Evolutionary conservation across 202 grass and related monocot species (phyloP).

Genomic region (Schoenoplectus triqueter): DNA sequence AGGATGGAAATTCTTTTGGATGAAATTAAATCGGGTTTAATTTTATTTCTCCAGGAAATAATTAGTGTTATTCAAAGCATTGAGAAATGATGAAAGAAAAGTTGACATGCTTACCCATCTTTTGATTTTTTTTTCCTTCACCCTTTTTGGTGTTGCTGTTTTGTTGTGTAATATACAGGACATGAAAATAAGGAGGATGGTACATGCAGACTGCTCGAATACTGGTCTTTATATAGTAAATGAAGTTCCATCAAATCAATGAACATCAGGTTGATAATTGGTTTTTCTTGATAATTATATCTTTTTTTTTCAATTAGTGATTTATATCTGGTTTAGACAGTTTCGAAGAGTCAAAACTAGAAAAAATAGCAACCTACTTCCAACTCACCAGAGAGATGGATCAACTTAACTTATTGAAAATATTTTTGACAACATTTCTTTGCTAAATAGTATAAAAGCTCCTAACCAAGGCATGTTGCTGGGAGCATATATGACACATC

Average conservation of each 20-base stretch:
- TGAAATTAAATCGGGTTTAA: conserved; percentile 32
- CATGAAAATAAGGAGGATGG: conserved; percentile 41
- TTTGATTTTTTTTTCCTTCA: conserved; percentile 6
- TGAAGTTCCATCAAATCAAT: conserved; percentile 40
- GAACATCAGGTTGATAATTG: conserved; percentile 5
- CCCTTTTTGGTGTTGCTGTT: conserved; percentile 39
- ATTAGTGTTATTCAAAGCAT: conserved; percentile 43
- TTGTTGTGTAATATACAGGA: conserved; percentile 44
- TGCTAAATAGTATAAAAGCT: too few species aligned
- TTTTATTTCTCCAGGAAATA: conserved; percentile 42
- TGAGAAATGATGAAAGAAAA: conserved; percentile 34
- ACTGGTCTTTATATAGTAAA: conserved; percentile 42
- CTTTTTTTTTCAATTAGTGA: not conserved
- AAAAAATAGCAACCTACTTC: too few species aligned
- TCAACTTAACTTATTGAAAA: too few species aligned
- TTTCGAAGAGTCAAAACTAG: not conserved
- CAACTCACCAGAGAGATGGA: too few species aligned
- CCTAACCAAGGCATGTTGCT: too few species aligned
- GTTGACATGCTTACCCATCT: not conserved
- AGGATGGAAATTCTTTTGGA: conserved; percentile 34
- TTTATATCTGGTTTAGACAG: not conserved
- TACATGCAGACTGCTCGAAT: conserved; percentile 37
- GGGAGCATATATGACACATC: too few species aligned
- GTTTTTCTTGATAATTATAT: not conserved
- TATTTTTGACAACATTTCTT: too few species aligned